These are phyloP conservation scores for Condylostoma magnum DNA, from an alignment of 169 alveolate species.

Conservation along the genomic window DNA sequence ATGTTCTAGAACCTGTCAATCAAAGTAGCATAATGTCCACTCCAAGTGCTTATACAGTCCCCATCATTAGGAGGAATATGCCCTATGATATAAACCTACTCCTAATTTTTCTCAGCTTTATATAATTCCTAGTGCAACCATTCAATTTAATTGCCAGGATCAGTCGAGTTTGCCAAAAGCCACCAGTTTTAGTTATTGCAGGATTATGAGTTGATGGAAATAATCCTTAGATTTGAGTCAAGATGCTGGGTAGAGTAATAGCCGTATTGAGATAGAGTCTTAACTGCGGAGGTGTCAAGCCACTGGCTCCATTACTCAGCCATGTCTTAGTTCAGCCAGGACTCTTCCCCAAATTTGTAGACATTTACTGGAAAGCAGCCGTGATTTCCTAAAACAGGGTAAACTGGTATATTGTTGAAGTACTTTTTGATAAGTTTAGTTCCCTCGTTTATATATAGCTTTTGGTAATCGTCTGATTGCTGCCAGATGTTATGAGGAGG, in stretches of 20 bases:
- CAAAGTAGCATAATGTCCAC: not conserved
- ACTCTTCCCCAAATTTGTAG: not conserved
- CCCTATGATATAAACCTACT: conserved; percentile 1
- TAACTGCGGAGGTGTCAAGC: conserved; percentile 29
- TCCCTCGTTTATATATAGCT: not conserved
- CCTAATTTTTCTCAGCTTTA: conserved; percentile 2
- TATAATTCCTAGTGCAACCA: conserved; percentile 2
- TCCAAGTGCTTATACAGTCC: conserved; percentile 19
- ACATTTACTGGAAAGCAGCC: conserved; percentile 52
- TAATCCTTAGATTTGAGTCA: conserved; percentile 22
- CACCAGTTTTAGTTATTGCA: conserved; percentile 7
- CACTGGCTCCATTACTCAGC: conserved; percentile 42
- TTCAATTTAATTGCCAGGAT: conserved; percentile 12
- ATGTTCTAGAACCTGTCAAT: conserved; percentile 17
- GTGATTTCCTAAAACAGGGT: conserved; percentile 43
- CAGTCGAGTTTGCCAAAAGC: conserved; percentile 10
- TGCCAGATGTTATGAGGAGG: conserved; percentile 50
- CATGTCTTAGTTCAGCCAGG: conserved; percentile 14
- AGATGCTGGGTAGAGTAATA: conserved; percentile 37
- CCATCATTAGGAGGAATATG: conserved; percentile 21
- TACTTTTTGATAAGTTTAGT: not conserved
- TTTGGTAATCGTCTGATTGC: conserved; percentile 4
- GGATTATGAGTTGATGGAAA: conserved; percentile 9
- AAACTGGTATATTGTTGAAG: conserved; percentile 33
- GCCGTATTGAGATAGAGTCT: conserved; percentile 19